Base-by-base conservation (phyloP, 768 basidiomycete species). In the Mycena maculata region DNA sequence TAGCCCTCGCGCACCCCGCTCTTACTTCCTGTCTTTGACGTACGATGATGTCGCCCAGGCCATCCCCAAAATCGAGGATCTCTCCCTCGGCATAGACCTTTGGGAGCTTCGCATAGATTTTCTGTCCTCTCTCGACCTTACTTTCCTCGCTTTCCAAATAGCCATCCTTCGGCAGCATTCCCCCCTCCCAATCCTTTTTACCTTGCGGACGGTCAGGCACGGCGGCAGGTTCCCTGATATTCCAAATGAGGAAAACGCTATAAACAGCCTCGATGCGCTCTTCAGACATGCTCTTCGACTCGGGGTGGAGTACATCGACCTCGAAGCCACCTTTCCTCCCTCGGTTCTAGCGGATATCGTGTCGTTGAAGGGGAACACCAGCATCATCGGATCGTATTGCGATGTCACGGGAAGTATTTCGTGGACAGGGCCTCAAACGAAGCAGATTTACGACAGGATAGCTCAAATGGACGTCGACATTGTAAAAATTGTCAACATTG, bases 91-190 rank as follows among this genome's bases (percentile, higher is more conserved):
- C 11, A 88, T 88, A 10, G 92, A 94, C 72, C 91, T 91, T 0
- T 81, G 93, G 71, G 92, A 93, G 75, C 76, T 94, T 15, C 88
- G 92, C 15, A 90, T 90, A 12, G 92, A 94, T 73, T 82, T 94
- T 15, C 82, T 94, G 20, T 84, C 83, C 5, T 86, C 72, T 4
- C 68, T 70, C 49, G 74, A 76, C 54, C 69, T 56, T 36, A 76
- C 80, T 4, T 92, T 90, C 72, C 89, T 94, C 48, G 83, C 87
- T 1, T 81, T 83, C 11, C 93, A 94, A 69, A 76, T 94, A 44
- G 82, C 90, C 2, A 84, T 85, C 9, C 82, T 94, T 20, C 86
- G 92, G 31, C 85, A 87, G 36, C 79, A 80, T 31, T 89, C 91
- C 0, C 72, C 82, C 3, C 82, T 94, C 3, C 93, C 93, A 3